These are phyloP conservation scores for Phytophthora foliorum DNA, from an alignment of 352 stramenopile species.

Conservation along the genomic window DNA sequence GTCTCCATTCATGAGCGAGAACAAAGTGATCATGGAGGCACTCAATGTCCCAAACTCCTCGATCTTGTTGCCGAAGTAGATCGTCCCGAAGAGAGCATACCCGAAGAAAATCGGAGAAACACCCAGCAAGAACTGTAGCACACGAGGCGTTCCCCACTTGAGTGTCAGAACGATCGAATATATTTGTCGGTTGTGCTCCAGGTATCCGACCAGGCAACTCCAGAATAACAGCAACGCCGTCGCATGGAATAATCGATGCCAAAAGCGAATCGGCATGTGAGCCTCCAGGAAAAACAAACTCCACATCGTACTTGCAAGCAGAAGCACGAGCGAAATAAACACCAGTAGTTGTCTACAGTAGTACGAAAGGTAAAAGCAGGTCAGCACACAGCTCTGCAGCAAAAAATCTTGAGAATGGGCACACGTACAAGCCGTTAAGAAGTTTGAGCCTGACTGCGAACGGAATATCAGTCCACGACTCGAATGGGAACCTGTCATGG, in stretches of 20 bases:
- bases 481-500: slow-evolving; percentile 5
- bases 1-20: slow-evolving; percentile 93
- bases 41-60: slow-evolving; percentile 78
- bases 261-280: slow-evolving; percentile 78
- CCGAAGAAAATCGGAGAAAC: slow-evolving; percentile 91
- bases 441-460: slow-evolving; percentile 68
- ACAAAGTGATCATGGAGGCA: slow-evolving; percentile 85
- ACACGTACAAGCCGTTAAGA: slow-evolving; percentile 75
- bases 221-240: slow-evolving; percentile 84
- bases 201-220: slow-evolving; percentile 85
- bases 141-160: slow-evolving; percentile 78
- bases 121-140: slow-evolving; percentile 89
- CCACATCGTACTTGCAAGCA: slow-evolving; percentile 75
- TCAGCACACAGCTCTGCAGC: slow-evolving; percentile 7
- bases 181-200: slow-evolving; percentile 89
- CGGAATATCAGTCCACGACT: slow-evolving; percentile 50
- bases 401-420: neutral
- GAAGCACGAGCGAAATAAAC: slow-evolving; percentile 53
- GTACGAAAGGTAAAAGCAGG: neutral
- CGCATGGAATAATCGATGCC: slow-evolving; percentile 78
- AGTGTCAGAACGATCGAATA: slow-evolving; percentile 94
- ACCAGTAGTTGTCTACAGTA: slow-evolving; percentile 75
- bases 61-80: slow-evolving; percentile 89
- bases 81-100: slow-evolving; percentile 90
- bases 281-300: slow-evolving; percentile 79